A percentile compares a stretch with the other conserved stretches of the same genome.
phyloP scores from a whole-genome alignment of 176 grass and related monocot genomes.

The Calamus simplicifolius region DNA sequence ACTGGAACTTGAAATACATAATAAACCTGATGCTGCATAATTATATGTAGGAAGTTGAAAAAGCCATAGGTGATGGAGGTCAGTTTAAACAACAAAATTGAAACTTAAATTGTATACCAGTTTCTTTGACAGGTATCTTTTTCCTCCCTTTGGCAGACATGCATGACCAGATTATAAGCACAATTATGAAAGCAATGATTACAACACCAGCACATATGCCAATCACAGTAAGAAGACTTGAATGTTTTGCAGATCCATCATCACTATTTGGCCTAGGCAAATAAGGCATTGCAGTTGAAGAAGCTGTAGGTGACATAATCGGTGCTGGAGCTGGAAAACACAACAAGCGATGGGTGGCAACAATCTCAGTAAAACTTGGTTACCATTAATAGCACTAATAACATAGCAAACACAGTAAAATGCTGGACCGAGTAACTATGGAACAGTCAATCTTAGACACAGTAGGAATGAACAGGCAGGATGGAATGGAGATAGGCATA shows the following conservation, averaged over 20 bases:
- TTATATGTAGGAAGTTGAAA: too few relatives aligned
- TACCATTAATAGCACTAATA: too few relatives aligned
- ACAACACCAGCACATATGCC: slow-evolving; percentile 68
- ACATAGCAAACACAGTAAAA: too few relatives aligned
- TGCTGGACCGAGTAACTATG: too few relatives aligned
- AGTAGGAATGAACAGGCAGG: too few relatives aligned
- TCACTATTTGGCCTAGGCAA: slow-evolving; percentile 22
- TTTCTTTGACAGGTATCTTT: slow-evolving; percentile 44
- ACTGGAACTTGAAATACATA: too few relatives aligned
- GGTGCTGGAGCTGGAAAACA: slow-evolving; percentile 60
- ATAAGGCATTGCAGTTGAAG: slow-evolving; percentile 32
- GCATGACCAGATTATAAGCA: slow-evolving; percentile 68
- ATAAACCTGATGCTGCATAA: too few relatives aligned
- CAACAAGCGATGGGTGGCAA: slow-evolving; percentile 4
- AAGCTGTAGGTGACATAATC: slow-evolving; percentile 47
- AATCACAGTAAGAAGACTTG: slow-evolving; percentile 48
- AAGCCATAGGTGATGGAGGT: background rate
- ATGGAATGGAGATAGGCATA: too few relatives aligned
- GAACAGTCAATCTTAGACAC: too few relatives aligned
- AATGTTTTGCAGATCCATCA: slow-evolving; percentile 27
- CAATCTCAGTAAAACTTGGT: background rate
- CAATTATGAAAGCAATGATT: slow-evolving; percentile 44
- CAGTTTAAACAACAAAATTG: slow-evolving; percentile 20
- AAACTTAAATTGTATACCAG: slow-evolving; percentile 36
- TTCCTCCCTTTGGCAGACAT: slow-evolving; percentile 55